Conservation (phyloP, 371 early-diverging fungal species). For the Mortierella sp. region DNA sequence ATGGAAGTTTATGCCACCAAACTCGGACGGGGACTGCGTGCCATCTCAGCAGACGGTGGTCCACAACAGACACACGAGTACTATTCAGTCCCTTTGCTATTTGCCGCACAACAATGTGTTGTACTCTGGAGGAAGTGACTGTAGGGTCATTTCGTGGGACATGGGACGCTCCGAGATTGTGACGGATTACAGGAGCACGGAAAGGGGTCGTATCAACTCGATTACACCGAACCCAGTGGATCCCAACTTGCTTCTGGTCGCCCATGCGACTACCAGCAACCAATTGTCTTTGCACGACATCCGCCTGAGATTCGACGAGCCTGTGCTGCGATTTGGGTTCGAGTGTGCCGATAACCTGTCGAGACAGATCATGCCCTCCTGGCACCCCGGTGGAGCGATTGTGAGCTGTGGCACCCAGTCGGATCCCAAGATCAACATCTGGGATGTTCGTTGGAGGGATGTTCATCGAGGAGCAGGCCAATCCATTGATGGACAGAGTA, state of each 20-base stretch:
- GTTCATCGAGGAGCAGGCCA: slow-evolving; percentile 48
- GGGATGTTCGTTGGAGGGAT: slow-evolving; percentile 55
- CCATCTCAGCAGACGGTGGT: slow-evolving; percentile 22
- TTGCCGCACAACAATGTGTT: slow-evolving; percentile 6
- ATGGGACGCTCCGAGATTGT: slow-evolving; percentile 36
- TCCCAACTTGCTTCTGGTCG: slow-evolving; percentile 33
- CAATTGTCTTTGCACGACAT: slow-evolving; percentile 42
- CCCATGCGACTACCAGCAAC: slow-evolving; percentile 31
- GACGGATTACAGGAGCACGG: slow-evolving; percentile 29
- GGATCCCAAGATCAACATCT: slow-evolving; percentile 49
- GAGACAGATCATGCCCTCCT: slow-evolving; percentile 34
- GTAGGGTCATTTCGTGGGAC: slow-evolving; percentile 37
- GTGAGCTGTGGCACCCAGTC: slow-evolving; percentile 45
- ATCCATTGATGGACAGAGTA: slow-evolving; percentile 40
- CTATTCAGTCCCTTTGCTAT: slow-evolving; percentile 37
- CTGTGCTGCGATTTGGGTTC: slow-evolving; percentile 38
- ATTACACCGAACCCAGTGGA: slow-evolving; percentile 39
- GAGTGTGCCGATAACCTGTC: slow-evolving; percentile 39
- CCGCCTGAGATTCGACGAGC: slow-evolving; percentile 22
- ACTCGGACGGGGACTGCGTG: slow-evolving; percentile 25
- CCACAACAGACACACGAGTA: slow-evolving; percentile 40
- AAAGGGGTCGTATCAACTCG: slow-evolving; percentile 36
- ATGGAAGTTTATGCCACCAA: slow-evolving; percentile 31
- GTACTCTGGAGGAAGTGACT: slow-evolving; percentile 44
- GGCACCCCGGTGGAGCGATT: slow-evolving; percentile 45